A percentile compares a stretch with the other conserved stretches of the same genome.
phyloP scores from a whole-genome alignment of 2,329 filamentous ascomycete species.

The Monosporascus sp. region DNA sequence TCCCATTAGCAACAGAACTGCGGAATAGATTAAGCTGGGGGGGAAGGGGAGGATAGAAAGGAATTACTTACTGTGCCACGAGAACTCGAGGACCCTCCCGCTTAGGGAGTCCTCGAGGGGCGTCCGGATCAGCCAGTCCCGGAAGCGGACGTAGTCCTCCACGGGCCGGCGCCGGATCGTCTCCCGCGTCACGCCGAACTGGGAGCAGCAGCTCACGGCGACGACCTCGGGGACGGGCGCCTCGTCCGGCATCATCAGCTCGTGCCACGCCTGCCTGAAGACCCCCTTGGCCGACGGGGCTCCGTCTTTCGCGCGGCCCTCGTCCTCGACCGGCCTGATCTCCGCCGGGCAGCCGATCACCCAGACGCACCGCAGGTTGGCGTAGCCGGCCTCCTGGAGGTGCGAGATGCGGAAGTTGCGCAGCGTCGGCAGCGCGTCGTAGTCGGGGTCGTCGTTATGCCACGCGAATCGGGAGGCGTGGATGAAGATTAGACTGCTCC shows the following conservation, averaged over 20 bases:
- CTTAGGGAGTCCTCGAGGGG: conserved; percentile 47
- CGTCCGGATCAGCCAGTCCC: conserved; percentile 56
- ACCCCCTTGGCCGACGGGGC: conserved; percentile 32
- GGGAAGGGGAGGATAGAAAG: conserved; percentile 27
- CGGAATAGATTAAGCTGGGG: background rate
- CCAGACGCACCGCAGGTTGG: conserved; percentile 57
- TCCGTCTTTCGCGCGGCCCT: conserved; percentile 29
- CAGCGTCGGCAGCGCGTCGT: conserved; percentile 49
- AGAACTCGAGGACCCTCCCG: conserved; percentile 58
- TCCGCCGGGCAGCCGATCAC: conserved; percentile 49
- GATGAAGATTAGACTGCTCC: background rate
- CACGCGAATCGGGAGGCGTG: conserved; percentile 42
- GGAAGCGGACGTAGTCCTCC: conserved; percentile 50
- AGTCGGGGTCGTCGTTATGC: conserved; percentile 49
- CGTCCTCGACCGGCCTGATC: conserved; percentile 36
- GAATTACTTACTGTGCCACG: conserved; percentile 55
- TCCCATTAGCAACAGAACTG: background rate
- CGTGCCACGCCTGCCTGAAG: conserved; percentile 36
- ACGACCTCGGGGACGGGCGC: conserved; percentile 42
- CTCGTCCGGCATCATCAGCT: conserved; percentile 35
- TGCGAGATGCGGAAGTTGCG: conserved; percentile 42
- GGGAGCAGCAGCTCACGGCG: conserved; percentile 58
- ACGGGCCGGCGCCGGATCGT: conserved; percentile 42
- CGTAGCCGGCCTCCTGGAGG: conserved; percentile 50
- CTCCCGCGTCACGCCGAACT: conserved; percentile 56